These are phyloP conservation scores for Pyrenula massariospora DNA, from an alignment of 495 filamentous ascomycete genomes.

Conservation along the genomic window DNA sequence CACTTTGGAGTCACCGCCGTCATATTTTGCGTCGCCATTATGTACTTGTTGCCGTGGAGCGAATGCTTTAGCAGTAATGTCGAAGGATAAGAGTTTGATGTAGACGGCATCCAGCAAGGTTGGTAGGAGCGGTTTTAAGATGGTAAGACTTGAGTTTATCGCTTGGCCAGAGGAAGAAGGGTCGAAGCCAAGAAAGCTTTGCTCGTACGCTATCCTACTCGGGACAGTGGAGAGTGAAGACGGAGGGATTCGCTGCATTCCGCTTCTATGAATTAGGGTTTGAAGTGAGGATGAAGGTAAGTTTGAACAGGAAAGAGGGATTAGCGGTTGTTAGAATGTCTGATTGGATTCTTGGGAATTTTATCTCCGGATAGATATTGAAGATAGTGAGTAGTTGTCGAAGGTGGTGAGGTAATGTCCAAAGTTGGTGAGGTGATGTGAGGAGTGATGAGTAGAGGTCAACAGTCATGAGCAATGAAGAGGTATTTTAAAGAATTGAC, in stretches of 20 bases:
- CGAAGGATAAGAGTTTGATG: slow-evolving; percentile 58
- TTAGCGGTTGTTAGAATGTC: too few relatives aligned
- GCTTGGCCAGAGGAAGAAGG: background rate
- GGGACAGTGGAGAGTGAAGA: background rate
- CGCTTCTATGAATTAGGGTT: too few relatives aligned
- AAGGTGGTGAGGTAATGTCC: too few relatives aligned
- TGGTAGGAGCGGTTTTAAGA: slow-evolving; percentile 56
- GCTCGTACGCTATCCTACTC: slow-evolving; percentile 42
- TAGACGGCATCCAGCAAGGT: slow-evolving; percentile 62
- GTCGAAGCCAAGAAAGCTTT: slow-evolving; percentile 51
- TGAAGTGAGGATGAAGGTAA: too few relatives aligned
- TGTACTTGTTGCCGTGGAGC: slow-evolving; percentile 9
- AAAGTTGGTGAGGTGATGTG: too few relatives aligned
- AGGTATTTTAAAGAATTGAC: too few relatives aligned
- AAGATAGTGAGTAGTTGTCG: too few relatives aligned
- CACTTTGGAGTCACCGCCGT: slow-evolving; percentile 44
- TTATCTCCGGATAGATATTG: too few relatives aligned
- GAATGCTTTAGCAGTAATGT: slow-evolving; percentile 64
- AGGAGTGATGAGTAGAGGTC: too few relatives aligned
- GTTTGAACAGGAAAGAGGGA: too few relatives aligned
- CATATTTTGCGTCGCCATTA: slow-evolving; percentile 41
- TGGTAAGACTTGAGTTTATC: background rate
- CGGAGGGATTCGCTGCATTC: background rate
- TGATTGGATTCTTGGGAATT: too few relatives aligned
- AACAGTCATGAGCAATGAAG: too few relatives aligned